Percentiles rank a stretch among this genome's conserved stretches.
Conservation (phyloP, 2,329 filamentous ascomycete genomes). For the Colletotrichum sp. region DNA sequence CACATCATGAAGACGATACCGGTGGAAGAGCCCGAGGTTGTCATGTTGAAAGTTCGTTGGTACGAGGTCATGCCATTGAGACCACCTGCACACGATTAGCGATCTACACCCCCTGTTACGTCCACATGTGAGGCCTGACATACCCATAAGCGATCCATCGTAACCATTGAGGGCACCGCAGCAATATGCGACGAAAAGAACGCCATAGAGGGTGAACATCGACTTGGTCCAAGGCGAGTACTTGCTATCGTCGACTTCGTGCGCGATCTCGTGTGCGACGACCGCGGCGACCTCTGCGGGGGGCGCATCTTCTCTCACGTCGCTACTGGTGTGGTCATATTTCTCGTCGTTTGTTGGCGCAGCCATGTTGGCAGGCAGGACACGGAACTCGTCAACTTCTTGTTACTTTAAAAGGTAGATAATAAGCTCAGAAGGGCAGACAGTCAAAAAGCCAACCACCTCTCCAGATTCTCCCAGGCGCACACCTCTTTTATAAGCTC, state of each 20-base stretch:
- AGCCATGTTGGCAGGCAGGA: neutral
- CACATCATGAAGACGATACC: conserved; percentile 43
- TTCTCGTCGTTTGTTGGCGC: conserved; percentile 1
- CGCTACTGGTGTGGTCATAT: neutral
- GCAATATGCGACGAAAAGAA: conserved; percentile 22
- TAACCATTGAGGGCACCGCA: conserved; percentile 21
- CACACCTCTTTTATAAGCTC: conserved; percentile 1
- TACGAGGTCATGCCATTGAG: conserved; percentile 31
- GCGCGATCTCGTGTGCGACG: conserved; percentile 15
- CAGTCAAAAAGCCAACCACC: neutral
- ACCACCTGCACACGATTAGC: neutral
- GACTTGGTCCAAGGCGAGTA: conserved; percentile 25
- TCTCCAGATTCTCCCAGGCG: neutral
- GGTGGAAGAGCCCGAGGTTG: conserved; percentile 10
- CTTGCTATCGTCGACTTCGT: conserved; percentile 12
- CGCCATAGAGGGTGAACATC: conserved; percentile 22
- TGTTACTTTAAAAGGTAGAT: neutral
- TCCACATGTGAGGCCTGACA: neutral
- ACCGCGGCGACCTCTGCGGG: neutral
- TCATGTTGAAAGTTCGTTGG: conserved; percentile 23
- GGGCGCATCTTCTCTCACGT: neutral
- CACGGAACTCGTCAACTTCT: neutral
- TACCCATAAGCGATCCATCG: conserved; percentile 7
- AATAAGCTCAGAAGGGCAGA: neutral
- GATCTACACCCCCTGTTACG: neutral